Base-by-base conservation (phyloP, 306 rosid genomes). In the Geum urbanum region DNA sequence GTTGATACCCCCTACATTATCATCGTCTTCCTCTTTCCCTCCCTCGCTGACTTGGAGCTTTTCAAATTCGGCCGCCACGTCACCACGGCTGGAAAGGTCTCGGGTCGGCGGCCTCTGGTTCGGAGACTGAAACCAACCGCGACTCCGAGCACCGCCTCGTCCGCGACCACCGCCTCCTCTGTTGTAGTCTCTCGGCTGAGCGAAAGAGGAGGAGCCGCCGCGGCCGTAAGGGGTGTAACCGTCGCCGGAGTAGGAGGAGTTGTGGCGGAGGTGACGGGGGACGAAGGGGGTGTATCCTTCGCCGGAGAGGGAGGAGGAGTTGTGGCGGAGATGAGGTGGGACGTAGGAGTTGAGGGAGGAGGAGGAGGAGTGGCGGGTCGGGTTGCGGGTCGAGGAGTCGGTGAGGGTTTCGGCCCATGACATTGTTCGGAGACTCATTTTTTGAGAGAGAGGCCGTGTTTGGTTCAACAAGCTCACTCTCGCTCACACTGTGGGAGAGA, bases 261-360 rank as follows among this genome's bases (percentile, higher is more conserved):
- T 24, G 27, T 24, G 27, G 27, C 27, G 27, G 27, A 24, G 27
- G 27, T 24, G 27, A 24, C 27, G 27, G 27, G 27, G 27, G 27
- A 24, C 27, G 27, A 24, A 24, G 27, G 27, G 27, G 27, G 27
- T 24, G 27, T 24, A 24, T 24, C 27, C 27, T 24, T 24, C 27
- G 27, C 27, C 2, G 27, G 27, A 24, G 27, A 24, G 27, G 27
- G 27, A 24, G 27, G 27, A 24, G 27, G 27, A 24, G 27, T 24
- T 24, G 76, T 64, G 39, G 49, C 81, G 24, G 12, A 63, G 79
- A 56, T 73, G 78, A 0, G 82, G 87, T 71, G 96, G 86, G 5
- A 85, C 67, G 71, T 82, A 85, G 16, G 59, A 18, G 35, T 24
- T 0, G 35, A 40, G 3, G 1, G 54, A 7, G 54, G 54, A 7